phyloP scores from a whole-genome alignment of 2,329 filamentous ascomycete species.

The Exophiala dermatitidis region DNA sequence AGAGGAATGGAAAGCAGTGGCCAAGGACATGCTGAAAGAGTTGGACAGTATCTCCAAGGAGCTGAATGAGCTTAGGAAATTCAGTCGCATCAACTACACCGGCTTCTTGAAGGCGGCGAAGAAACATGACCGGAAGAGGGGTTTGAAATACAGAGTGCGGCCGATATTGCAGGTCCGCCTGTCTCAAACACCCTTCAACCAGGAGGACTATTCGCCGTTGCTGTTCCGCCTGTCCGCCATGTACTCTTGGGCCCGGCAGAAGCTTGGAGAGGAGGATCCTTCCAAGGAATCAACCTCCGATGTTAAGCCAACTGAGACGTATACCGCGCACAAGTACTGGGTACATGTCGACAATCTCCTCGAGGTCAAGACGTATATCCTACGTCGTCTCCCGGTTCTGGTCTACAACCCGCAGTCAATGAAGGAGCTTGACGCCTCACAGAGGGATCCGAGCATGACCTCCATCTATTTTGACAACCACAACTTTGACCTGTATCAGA shows the following conservation, averaged over 20 bases:
- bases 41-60: constrained; percentile 84
- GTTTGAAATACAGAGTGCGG: constrained; percentile 75
- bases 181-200: constrained; percentile 86
- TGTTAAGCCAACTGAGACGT: constrained; percentile 50
- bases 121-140: constrained; percentile 94
- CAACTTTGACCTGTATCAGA: constrained; percentile 75
- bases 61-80: constrained; percentile 88
- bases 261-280: constrained; percentile 51
- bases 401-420: constrained; percentile 85
- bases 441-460: constrained; percentile 80
- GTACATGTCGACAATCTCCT: constrained; percentile 91
- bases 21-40: constrained; percentile 65
- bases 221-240: constrained; percentile 84
- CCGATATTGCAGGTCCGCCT: constrained; percentile 87
- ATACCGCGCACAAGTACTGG: constrained; percentile 92
- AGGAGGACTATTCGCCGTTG: constrained; percentile 84
- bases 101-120: constrained; percentile 97
- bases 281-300: constrained; percentile 42
- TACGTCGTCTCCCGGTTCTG: constrained; percentile 81
- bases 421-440: constrained; percentile 69
- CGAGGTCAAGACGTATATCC: constrained; percentile 92
- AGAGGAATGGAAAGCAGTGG: constrained; percentile 47
- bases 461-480: constrained; percentile 93
- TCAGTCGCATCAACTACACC: constrained; percentile 93
- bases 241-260: constrained; percentile 89